Percentiles rank a stretch among this genome's conserved stretches.
phyloP scores from a whole-genome alignment of 345 rosid species.

The Bruguiera gymnorhiza region DNA sequence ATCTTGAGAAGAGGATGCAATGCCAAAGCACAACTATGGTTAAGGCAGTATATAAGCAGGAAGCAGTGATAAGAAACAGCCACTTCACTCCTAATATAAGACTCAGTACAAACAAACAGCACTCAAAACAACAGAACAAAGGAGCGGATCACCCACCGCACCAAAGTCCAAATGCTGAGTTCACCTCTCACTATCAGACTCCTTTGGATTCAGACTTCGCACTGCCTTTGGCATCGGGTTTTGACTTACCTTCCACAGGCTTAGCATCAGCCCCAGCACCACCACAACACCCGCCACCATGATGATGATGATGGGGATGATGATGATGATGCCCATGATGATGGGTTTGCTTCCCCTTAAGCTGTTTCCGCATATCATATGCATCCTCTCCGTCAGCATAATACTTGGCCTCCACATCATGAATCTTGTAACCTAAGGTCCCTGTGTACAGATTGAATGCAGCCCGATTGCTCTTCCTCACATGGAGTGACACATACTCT shows the following conservation, averaged over 20 bases:
- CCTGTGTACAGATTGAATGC: slow-evolving; percentile 88
- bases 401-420: slow-evolving; percentile 94
- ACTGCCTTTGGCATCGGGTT: slow-evolving; percentile 52
- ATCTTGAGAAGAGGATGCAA: slow-evolving; percentile 1
- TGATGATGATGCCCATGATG: slow-evolving; percentile 51
- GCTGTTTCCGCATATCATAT: slow-evolving; percentile 92
- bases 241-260: slow-evolving; percentile 39
- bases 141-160: not conserved
- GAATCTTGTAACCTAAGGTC: slow-evolving; percentile 81
- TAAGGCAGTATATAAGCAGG: not conserved
- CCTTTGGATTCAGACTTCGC: slow-evolving; percentile 37
- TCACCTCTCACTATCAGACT: slow-evolving; percentile 25
- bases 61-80: slow-evolving; percentile 1
- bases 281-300: slow-evolving; percentile 86
- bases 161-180: not conserved
- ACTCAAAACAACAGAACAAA: not conserved
- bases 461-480: slow-evolving; percentile 94
- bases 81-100: not conserved
- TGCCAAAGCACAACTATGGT: slow-evolving; percentile 13
- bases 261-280: slow-evolving; percentile 29
- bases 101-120: slow-evolving; percentile 5
- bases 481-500: slow-evolving; percentile 89
- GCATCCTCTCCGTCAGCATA: slow-evolving; percentile 99
- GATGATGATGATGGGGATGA: slow-evolving; percentile 56
- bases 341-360: slow-evolving; percentile 77